Conservation (phyloP, 192 early-diverging fungal species). For the Phlyctochytrium bullatum region DNA sequence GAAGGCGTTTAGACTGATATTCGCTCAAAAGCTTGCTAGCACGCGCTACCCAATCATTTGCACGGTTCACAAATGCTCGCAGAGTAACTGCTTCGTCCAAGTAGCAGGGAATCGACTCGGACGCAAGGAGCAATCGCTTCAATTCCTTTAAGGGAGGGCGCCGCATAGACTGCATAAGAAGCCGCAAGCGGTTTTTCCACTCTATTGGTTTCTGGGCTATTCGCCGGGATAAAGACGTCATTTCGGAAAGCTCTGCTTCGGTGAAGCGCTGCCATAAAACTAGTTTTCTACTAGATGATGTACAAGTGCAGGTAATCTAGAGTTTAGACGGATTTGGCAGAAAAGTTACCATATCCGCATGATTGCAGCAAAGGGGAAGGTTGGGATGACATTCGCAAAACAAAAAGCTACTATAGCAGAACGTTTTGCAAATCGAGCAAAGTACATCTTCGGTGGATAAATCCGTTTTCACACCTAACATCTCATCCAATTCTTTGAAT, state of each 20-base stretch:
- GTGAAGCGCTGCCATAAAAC: slow-evolving; percentile 52
- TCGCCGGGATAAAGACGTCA: slow-evolving; percentile 18
- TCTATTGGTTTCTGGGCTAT: slow-evolving; percentile 23
- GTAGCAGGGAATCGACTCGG: slow-evolving; percentile 17
- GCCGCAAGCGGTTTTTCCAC: slow-evolving; percentile 28
- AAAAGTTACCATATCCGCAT: too few relatives aligned
- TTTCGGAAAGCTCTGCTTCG: slow-evolving; percentile 44
- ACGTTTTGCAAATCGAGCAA: slow-evolving; percentile 39
- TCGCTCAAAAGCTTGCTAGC: slow-evolving; percentile 10
- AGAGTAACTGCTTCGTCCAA: slow-evolving; percentile 31
- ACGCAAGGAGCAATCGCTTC: slow-evolving; percentile 12
- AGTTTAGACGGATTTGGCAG: too few relatives aligned
- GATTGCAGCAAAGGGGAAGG: background rate
- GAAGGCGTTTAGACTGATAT: background rate
- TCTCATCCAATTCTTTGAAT: background rate
- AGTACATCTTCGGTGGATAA: slow-evolving; percentile 30
- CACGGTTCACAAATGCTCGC: slow-evolving; percentile 25
- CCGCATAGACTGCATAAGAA: slow-evolving; percentile 14
- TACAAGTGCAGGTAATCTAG: too few relatives aligned
- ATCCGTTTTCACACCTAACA: slow-evolving; percentile 15
- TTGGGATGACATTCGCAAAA: slow-evolving; percentile 36
- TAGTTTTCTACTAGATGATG: too few relatives aligned
- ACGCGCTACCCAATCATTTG: slow-evolving; percentile 33
- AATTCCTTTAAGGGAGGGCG: slow-evolving; percentile 39
- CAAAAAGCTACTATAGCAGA: slow-evolving; percentile 31